Base-by-base conservation (phyloP, 2,329 filamentous ascomycete species). In the Fusarium dlaminii region DNA sequence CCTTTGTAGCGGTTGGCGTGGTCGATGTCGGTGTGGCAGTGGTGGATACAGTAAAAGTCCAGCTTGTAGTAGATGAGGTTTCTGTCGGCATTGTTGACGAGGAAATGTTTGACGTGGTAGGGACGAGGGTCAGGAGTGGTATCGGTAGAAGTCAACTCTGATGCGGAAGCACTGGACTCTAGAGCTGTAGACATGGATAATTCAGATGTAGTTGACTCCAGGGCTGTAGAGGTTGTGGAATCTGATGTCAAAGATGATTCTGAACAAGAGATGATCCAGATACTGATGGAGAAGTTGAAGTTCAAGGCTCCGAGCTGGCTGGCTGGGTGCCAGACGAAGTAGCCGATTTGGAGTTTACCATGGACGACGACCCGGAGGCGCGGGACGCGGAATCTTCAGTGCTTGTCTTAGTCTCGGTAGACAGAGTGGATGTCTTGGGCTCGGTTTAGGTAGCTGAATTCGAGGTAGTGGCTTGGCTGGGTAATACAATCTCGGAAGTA, bases 51-150 rank as follows among this genome's bases (percentile, higher is more conserved):
- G 39, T 27, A 22, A 43, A 12, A 8, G 17, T 13, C 17, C n/a
- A 34, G n/a, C 9, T 27, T 57, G 29, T 43, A 17, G 22, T 15
- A 13, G 39, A 43, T 57, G n/a, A 17, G 9, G 20, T 17, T 30
- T 30, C 7, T 30, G 20, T 14, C 15, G 20, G 6, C 20, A 5
- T 30, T 8, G 15, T n/a, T 0, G 5, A 15, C 5, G 11, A 49
- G 10, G 10, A n/a, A 12, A 18, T 29, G 3, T 8, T 32, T 18
- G 46, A 18, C 29, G 5, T 18, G 46, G 29, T n/a, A 32, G 10
- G n/a, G n/a, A n/a, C n/a, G n/a, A n/a, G n/a, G 13, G 20, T 15
- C 9, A 5, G 27, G 20, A 22, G 29, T 32, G 14, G 22, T 5
- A n/a, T 17, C 4, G 22, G 22, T 18, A 18, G 5, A 5, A 13